A percentile compares a stretch with the other conserved stretches of the same genome.
Conservation (phyloP, 139 green algal genomes). For the Microglena sp. region DNA sequence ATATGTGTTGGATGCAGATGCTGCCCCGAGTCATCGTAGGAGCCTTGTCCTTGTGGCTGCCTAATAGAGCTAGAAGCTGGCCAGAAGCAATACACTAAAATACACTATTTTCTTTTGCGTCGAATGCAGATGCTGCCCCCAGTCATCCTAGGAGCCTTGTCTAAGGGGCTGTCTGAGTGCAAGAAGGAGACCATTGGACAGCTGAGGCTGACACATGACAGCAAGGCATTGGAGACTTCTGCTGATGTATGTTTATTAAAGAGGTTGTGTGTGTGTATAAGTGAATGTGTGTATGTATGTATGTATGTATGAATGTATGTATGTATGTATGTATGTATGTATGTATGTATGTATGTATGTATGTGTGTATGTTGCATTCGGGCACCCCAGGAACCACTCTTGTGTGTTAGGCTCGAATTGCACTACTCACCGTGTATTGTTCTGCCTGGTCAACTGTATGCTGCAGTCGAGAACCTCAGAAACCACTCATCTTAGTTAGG, state of each 20-base stretch:
- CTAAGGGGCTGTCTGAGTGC: constrained; percentile 14
- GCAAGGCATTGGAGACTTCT: constrained; percentile 30
- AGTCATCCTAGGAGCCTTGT: constrained; percentile 28
- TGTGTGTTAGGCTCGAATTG: too few relatives aligned
- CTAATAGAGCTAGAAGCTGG: neutral
- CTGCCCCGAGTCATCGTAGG: neutral
- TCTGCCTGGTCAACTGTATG: too few relatives aligned
- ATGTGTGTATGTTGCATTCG: neutral
- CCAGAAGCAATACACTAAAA: neutral
- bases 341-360: neutral
- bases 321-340: neutral
- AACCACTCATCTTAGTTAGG: too few relatives aligned
- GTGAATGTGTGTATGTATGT: neutral
- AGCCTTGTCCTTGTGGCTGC: neutral
- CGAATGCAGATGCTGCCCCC: constrained; percentile 40
- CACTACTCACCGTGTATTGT: too few relatives aligned
- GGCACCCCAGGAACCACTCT: too few relatives aligned
- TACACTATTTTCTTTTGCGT: neutral
- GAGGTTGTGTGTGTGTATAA: neutral
- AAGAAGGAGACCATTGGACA: constrained; percentile 22
- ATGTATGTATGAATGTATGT: neutral
- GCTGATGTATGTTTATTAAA: constrained; percentile 14
- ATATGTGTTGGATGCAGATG: neutral
- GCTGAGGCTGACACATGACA: constrained; percentile 42
- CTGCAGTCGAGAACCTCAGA: too few relatives aligned